Conservation (phyloP, 2,329 filamentous ascomycete species). For the Pseudopithomyces maydicus region DNA sequence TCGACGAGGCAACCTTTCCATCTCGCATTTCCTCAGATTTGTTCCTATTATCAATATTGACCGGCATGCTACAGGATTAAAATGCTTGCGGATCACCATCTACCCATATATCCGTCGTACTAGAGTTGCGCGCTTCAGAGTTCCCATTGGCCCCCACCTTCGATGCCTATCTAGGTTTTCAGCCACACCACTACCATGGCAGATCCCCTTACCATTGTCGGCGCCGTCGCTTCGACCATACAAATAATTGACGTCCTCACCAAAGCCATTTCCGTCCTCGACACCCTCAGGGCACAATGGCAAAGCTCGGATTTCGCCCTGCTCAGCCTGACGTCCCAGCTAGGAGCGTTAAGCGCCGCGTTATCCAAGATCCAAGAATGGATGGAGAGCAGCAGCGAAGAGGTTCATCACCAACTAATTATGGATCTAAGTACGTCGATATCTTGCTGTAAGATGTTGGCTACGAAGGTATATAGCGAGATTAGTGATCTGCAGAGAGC, state of each 20-base stretch:
- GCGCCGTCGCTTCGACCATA: background rate
- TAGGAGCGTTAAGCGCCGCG: slow-evolving; percentile 18
- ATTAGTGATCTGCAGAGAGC: slow-evolving; percentile 8
- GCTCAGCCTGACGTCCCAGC: slow-evolving; percentile 17
- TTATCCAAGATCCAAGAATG: slow-evolving; percentile 23
- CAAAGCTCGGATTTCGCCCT: slow-evolving; percentile 16
- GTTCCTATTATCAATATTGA: no score
- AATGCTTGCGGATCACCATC: no score
- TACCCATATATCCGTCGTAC: no score
- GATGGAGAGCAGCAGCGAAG: slow-evolving; percentile 8
- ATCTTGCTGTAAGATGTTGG: slow-evolving; percentile 16
- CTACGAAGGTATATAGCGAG: slow-evolving; percentile 10
- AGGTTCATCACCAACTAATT: slow-evolving; percentile 17
- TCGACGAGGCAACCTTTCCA: no score
- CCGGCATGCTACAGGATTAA: no score
- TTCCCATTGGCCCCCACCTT: no score
- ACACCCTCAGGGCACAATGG: slow-evolving; percentile 8
- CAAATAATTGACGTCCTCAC: slow-evolving; percentile 10
- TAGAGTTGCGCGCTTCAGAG: no score
- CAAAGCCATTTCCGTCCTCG: slow-evolving; percentile 5
- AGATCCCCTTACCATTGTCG: slow-evolving; percentile 16
- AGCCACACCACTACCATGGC: slow-evolving; percentile 13
- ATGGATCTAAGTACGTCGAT: slow-evolving; percentile 23
- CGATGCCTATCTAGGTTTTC: background rate
- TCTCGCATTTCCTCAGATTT: no score